A percentile compares a stretch with the other conserved stretches of the same genome.
Evolutionary conservation across 2,329 filamentous ascomycete genomes (phyloP).

Genomic region (Thermoascus crustaceus): DNA sequence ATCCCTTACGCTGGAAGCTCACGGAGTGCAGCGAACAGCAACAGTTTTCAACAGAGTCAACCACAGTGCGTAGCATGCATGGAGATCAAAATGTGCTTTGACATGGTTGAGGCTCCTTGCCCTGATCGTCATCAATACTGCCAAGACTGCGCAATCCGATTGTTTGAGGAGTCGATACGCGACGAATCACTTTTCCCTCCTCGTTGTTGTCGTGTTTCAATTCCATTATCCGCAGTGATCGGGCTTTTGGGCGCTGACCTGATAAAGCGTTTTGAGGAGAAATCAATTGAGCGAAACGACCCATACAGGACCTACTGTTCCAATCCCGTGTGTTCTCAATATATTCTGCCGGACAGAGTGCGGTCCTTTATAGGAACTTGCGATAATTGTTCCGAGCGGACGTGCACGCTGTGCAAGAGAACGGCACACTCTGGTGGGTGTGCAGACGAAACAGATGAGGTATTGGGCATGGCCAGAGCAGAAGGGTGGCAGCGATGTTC

Average conservation of each 20-base stretch:
- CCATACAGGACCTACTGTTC: conserved; percentile 47
- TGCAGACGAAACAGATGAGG: conserved; percentile 33
- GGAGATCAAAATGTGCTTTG: too few species aligned
- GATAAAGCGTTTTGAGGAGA: conserved; percentile 32
- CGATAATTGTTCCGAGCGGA: conserved; percentile 32
- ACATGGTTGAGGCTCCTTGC: conserved; percentile 21
- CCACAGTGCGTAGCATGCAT: too few species aligned
- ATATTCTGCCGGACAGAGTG: conserved; percentile 35
- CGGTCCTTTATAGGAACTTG: conserved; percentile 34
- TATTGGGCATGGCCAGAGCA: conserved; percentile 34
- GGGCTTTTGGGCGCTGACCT: conserved; percentile 32
- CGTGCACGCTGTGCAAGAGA: conserved; percentile 47
- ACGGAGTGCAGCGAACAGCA: too few species aligned
- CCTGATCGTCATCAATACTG: conserved; percentile 49
- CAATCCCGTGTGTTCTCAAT: conserved; percentile 35
- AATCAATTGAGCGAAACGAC: conserved; percentile 43
- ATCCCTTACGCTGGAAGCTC: too few species aligned
- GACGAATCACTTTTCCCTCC: conserved; percentile 51
- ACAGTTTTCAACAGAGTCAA: too few species aligned
- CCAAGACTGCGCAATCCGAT: conserved; percentile 35
- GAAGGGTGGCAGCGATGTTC: conserved; percentile 48
- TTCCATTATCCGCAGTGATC: conserved; percentile 31
- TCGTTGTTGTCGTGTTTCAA: conserved; percentile 41
- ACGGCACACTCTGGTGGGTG: conserved; percentile 42
- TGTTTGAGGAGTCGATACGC: conserved; percentile 38